Evolutionary conservation across 2,329 filamentous ascomycete species (phyloP), one percentile per base, ranked within the genome.

Genomic region (Paraconiothyrium brasiliense): DNA sequence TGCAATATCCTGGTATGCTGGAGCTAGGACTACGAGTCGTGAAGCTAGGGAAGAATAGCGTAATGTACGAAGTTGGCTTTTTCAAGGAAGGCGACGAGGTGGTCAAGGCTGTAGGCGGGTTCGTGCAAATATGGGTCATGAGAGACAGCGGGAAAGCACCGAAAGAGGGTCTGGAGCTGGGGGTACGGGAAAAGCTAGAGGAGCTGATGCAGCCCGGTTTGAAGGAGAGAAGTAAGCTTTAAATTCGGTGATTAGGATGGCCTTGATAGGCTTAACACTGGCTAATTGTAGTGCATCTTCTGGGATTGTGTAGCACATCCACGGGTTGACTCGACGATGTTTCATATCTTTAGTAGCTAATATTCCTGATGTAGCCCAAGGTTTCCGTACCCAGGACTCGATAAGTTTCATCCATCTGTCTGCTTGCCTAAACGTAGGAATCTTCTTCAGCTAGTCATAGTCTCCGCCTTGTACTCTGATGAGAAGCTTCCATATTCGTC

Each of bases 121-220:
- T 95, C 74, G 86, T 93, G 14, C 94, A 97, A 76, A 92, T 97
- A 11, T 97, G 94, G 80, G 91, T 96, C n/a, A 88, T 94, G 61
- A 85, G 92, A 55, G 84, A 85, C 41, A 90, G 87, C 16, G 88
- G 90, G 67, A 86, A 89, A 62, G 92, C 79, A 54, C 79, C 93
- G 72, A 87, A 80, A 74, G 71, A 69, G 32, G 84, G 79, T 6
- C 67, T 84, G 14, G 67, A 63, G 22, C 70, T 59, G 35, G 67
- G 78, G 1, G 52, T 55, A 16, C 20, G 52, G 39, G 8, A 32
- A 27, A 55, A 46, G 39, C 24, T 55, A 27, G 39, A 24, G 27
- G 52, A 34, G 52, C 27, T 55, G 2, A 55, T 55, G 52, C 27
- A 44, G 39, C 11, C 11, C 27, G 52, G 39, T 32, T 16, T 70